phyloP scores from a whole-genome alignment of 2,329 filamentous ascomycete species.

The Colletotrichum simmondsii region DNA sequence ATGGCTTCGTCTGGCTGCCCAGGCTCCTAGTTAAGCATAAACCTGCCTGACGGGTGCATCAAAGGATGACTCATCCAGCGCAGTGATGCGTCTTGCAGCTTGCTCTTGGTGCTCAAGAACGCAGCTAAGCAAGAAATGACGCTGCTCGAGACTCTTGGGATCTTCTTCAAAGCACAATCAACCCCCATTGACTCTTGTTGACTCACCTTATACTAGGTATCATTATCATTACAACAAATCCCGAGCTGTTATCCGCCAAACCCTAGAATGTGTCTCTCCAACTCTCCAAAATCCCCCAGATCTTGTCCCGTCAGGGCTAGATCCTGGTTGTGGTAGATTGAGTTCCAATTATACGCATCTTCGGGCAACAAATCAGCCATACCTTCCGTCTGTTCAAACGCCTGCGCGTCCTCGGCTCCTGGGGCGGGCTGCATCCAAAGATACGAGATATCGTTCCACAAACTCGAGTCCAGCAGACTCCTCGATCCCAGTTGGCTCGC shows the following conservation, averaged over 20 bases:
- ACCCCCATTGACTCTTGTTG: not conserved
- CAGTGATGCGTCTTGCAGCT: not conserved
- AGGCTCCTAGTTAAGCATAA: not conserved
- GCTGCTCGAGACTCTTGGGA: not conserved
- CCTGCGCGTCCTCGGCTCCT: not conserved
- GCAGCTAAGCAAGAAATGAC: not conserved
- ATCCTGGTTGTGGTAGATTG: slow-evolving; percentile 17
- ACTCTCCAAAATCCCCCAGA: slow-evolving; percentile 20
- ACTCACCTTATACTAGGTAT: rapidly evolving
- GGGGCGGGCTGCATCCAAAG: slow-evolving; percentile 14
- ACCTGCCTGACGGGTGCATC: not conserved
- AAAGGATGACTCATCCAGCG: not conserved
- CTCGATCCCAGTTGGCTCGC: slow-evolving; percentile 16
- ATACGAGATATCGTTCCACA: slow-evolving; percentile 31
- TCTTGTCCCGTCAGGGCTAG: slow-evolving; percentile 13
- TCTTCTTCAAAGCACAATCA: not conserved
- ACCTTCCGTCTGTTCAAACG: not conserved
- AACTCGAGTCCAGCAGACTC: slow-evolving; percentile 27
- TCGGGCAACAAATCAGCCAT: slow-evolving; percentile 6
- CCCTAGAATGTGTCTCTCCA: slow-evolving; percentile 17
- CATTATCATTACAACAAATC: not conserved
- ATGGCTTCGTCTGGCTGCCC: not conserved
- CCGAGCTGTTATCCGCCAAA: not conserved
- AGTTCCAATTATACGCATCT: slow-evolving; percentile 5
- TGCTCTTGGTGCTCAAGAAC: rapidly evolving